Evolutionary conservation across 371 early-diverging fungal genomes (phyloP).

Genomic region (Mortierella sp.): DNA sequence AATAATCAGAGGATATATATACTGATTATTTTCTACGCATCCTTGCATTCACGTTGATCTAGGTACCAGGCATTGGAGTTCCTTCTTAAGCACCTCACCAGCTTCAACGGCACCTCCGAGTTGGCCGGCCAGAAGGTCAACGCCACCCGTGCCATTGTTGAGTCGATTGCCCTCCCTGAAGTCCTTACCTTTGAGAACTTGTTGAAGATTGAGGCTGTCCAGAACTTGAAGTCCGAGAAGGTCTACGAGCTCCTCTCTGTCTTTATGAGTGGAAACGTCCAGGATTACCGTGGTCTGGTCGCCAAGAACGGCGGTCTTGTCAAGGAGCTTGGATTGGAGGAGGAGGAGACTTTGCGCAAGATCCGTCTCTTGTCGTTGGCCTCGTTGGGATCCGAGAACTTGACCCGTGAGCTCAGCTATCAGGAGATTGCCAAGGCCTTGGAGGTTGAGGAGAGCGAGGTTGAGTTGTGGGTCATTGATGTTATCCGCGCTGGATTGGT

Average conservation of each 20-base stretch:
- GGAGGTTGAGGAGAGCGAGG: conserved; percentile 83
- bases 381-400: conserved; percentile 81
- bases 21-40: neutral
- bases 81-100: conserved; percentile 75
- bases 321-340: conserved; percentile 65
- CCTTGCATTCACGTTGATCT: conserved; percentile 11
- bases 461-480: conserved; percentile 95
- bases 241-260: conserved; percentile 81
- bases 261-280: conserved; percentile 80
- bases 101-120: conserved; percentile 62
- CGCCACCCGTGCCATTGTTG: conserved; percentile 71
- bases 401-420: conserved; percentile 81
- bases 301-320: conserved; percentile 65
- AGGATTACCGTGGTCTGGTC: conserved; percentile 76
- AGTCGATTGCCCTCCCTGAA: conserved; percentile 79
- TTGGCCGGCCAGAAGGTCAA: conserved; percentile 61
- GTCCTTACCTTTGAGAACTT: conserved; percentile 89
- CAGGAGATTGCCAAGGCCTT: conserved; percentile 79
- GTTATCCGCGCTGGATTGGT: conserved; percentile 91
- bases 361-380: conserved; percentile 91
- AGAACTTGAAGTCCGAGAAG: conserved; percentile 72
- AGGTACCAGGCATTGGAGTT: conserved; percentile 74
- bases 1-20: neutral
- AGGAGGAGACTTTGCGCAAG: conserved; percentile 79
- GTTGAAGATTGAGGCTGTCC: conserved; percentile 77